phyloP scores from a whole-genome alignment of 164 flowering plant species.

The Kingdonia uniflora region DNA sequence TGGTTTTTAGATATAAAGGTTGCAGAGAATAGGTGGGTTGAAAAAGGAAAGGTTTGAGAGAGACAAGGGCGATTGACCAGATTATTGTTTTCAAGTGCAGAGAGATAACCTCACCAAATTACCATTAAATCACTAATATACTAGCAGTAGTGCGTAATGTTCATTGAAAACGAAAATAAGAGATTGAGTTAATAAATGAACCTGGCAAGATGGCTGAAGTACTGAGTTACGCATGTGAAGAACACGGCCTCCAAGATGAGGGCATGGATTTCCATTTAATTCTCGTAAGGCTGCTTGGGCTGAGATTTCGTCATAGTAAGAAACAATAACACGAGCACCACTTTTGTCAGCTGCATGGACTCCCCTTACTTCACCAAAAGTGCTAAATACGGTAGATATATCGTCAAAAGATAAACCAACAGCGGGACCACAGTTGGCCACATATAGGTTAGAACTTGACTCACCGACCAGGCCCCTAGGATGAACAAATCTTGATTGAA shows the following conservation, averaged over 20 bases:
- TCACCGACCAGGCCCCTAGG: slow-evolving; percentile 24
- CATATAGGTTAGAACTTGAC: slow-evolving; percentile 55
- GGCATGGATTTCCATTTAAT: slow-evolving; percentile 49
- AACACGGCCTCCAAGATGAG: slow-evolving; percentile 47
- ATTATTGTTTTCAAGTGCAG: no score
- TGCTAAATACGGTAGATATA: slow-evolving; percentile 44
- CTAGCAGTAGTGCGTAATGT: neutral
- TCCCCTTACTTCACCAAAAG: slow-evolving; percentile 56
- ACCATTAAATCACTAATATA: no score
- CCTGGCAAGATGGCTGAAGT: slow-evolving; percentile 20
- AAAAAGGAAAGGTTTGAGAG: no score
- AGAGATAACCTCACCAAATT: no score
- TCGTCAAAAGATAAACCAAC: slow-evolving; percentile 55
- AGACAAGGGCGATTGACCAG: no score
- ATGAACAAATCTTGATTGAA: slow-evolving; percentile 38
- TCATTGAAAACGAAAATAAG: neutral
- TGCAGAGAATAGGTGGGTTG: no score
- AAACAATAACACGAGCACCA: slow-evolving; percentile 81
- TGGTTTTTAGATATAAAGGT: no score
- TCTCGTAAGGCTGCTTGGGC: slow-evolving; percentile 53
- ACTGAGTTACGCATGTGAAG: slow-evolving; percentile 70
- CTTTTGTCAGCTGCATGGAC: slow-evolving; percentile 76
- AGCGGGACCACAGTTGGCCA: slow-evolving; percentile 92
- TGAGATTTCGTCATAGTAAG: slow-evolving; percentile 28
- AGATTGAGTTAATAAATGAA: neutral